These are phyloP conservation scores for Aspergillus nanangensis DNA, from an alignment of 495 filamentous ascomycete genomes.

Conservation along the genomic window DNA sequence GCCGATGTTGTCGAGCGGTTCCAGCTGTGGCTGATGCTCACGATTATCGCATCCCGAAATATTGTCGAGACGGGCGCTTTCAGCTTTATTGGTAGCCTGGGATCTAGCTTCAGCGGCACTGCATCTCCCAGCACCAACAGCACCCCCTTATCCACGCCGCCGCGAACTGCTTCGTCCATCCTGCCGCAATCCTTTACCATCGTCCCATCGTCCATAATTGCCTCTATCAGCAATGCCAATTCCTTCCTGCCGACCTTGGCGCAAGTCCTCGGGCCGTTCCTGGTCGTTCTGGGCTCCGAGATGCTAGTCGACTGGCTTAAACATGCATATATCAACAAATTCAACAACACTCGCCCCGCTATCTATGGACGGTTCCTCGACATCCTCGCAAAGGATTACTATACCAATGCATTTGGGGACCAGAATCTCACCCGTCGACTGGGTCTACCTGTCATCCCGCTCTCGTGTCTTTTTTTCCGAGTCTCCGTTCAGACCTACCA, in stretches of 20 bases:
- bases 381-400: constrained; percentile 94
- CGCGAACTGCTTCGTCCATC: constrained; percentile 55
- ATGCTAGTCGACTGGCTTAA: constrained; percentile 98
- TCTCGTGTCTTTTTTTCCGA: constrained; percentile 93
- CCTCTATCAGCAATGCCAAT: constrained; percentile 40
- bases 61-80: constrained; percentile 81
- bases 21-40: constrained; percentile 93
- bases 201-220: constrained; percentile 56
- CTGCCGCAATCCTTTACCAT: constrained; percentile 85
- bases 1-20: constrained; percentile 97
- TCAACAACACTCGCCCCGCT: constrained; percentile 89
- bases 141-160: constrained; percentile 42
- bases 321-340: constrained; percentile 96
- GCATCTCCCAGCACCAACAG: constrained; percentile 37
- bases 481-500: constrained; percentile 95
- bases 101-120: constrained; percentile 25
- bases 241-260: constrained; percentile 65
- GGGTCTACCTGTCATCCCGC: constrained; percentile 85
- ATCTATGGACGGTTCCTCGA: constrained; percentile 89
- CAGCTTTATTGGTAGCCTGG: constrained; percentile 33
- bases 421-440: constrained; percentile 85
- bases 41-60: constrained; percentile 93
- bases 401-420: constrained; percentile 89
- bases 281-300: constrained; percentile 90
- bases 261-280: constrained; percentile 84